Evolutionary conservation across 225 moss, liverwort and hornwort species (phyloP), one percentile per base, ranked within the genome.

Genomic region (Thuidium tamariscinum): DNA sequence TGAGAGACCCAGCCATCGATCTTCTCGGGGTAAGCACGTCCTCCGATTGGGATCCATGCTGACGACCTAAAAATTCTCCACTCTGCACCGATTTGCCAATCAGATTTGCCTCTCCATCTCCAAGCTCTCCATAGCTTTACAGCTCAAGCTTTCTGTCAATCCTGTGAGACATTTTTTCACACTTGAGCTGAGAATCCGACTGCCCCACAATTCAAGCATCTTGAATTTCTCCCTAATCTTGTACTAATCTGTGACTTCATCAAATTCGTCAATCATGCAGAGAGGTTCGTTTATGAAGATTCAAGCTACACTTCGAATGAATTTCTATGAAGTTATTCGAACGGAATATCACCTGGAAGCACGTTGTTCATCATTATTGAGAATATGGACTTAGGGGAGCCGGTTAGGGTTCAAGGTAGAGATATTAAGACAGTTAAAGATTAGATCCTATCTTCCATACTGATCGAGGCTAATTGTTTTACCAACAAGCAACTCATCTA

Each of bases 1-100:
- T 29, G 94, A 90, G 67, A 94, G 84, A 46, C 91, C 88, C 54
- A 93, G 81, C 94, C 91, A 94, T 78, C 94, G 93, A 82, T 94
- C 91, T 51, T 79, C 80, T 66, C 86, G 85, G 54, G 90, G 91
- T 37, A 67, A 59, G 72, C 81, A 91, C 74, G 57, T 51, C 76
- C 90, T 91, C 39, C 68, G 74, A 44, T 87, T 71, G 7, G 60
- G 79, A 81, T 88, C 90, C 90, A 91, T 91, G 83, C 83, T 81
- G 61, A 77, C 37, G 61, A 77, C 37, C 75, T 36, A 36, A 67
- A 67, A 76, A 26, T 37, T 25, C 62, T 74, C 82, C 87, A 79
- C 61, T 79, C 64, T 41, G 70, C 48, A 81, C 19, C 5, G 39
- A 69, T 9, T 70, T 44, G 39, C 46, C 56, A 71, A 51, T n/a